Percentiles rank a stretch among this genome's conserved stretches.
These are phyloP conservation scores for Penicillium canescens DNA, from an alignment of 495 filamentous ascomycete genomes.

Conservation along the genomic window DNA sequence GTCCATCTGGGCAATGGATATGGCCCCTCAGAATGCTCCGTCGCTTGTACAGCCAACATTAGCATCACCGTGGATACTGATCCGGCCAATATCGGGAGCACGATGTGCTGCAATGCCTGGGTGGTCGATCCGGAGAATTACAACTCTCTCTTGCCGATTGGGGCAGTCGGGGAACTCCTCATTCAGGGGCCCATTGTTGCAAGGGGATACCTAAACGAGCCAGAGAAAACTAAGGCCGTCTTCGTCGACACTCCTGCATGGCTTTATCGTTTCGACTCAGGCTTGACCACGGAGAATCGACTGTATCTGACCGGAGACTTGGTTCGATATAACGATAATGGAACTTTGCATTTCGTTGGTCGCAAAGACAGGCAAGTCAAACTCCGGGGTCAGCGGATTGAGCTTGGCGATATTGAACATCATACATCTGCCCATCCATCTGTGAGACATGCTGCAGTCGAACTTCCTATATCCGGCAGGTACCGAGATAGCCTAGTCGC, in stretches of 20 bases:
- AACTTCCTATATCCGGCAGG: not conserved
- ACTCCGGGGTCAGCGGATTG: conserved; percentile 34
- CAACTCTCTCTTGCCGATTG: conserved; percentile 32
- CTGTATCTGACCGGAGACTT: conserved; percentile 55
- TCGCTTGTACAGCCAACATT: not conserved
- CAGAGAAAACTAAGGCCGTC: conserved; percentile 30
- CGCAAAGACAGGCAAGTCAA: conserved; percentile 34
- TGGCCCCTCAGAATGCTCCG: conserved; percentile 19
- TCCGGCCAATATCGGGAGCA: conserved; percentile 13
- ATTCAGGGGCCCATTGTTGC: conserved; percentile 41
- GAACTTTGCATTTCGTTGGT: conserved; percentile 38
- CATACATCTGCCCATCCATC: not conserved
- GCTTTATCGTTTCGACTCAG: conserved; percentile 18
- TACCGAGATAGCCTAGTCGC: not conserved
- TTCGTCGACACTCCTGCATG: conserved; percentile 50
- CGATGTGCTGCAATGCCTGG: conserved; percentile 33
- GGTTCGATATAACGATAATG: conserved; percentile 39
- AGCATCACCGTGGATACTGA: not conserved
- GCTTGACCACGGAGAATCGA: not conserved
- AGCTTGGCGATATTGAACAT: conserved; percentile 36
- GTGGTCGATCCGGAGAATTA: conserved; percentile 36
- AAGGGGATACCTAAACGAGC: conserved; percentile 42
- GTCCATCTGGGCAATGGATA: conserved; percentile 31
- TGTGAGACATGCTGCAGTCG: not conserved
- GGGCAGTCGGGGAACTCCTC: conserved; percentile 42